Conservation (phyloP, 306 rosid genomes). For the Dalbergia cultrata region DNA sequence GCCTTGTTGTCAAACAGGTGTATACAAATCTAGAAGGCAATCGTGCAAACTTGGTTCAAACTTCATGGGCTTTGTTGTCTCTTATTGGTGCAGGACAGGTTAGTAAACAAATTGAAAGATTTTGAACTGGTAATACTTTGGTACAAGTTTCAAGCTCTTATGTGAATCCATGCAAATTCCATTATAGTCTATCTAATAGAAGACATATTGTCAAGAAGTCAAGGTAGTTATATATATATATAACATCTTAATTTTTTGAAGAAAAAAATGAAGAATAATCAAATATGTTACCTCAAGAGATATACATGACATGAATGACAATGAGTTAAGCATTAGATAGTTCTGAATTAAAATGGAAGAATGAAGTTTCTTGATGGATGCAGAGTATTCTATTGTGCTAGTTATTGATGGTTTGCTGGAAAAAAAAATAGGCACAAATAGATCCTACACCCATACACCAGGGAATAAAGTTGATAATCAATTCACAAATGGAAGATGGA, state of each 20-base stretch:
- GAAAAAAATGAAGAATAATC: too few relatives aligned
- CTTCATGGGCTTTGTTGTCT: constrained; percentile 76
- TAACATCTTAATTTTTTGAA: too few relatives aligned
- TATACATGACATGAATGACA: too few relatives aligned
- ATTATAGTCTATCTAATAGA: neutral
- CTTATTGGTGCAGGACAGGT: constrained; percentile 84
- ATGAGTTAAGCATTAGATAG: neutral
- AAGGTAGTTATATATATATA: too few relatives aligned
- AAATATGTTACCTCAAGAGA: too few relatives aligned
- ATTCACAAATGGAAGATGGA: constrained; percentile 77
- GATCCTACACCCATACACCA: constrained; percentile 69
- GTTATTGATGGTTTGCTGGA: constrained; percentile 31
- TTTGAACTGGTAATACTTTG: neutral
- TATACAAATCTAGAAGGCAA: constrained; percentile 67
- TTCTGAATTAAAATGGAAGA: neutral
- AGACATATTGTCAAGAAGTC: too few relatives aligned
- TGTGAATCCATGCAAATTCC: neutral
- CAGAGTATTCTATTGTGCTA: neutral
- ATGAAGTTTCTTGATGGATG: neutral
- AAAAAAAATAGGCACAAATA: constrained; percentile 58
- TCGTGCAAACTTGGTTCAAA: constrained; percentile 69
- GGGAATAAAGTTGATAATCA: constrained; percentile 63
- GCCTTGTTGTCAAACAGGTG: constrained; percentile 46
- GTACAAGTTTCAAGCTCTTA: neutral
- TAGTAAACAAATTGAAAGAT: constrained; percentile 7